Conservation (phyloP, 225 moss, liverwort and hornwort genomes). For the Antitrichia curtipendula region DNA sequence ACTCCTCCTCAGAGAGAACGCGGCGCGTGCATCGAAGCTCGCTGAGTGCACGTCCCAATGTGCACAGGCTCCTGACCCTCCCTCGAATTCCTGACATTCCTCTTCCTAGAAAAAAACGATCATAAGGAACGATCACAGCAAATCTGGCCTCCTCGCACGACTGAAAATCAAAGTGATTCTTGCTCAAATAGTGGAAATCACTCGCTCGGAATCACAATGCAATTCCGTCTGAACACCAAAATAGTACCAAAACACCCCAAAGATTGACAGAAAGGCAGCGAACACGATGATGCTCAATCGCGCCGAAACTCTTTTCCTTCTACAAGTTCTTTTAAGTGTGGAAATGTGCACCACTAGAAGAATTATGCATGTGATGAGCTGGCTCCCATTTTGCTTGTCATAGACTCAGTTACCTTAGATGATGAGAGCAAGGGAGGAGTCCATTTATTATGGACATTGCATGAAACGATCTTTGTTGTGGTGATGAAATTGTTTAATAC, state of each 20-base stretch:
- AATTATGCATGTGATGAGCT: too few relatives aligned
- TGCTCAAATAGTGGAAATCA: too few relatives aligned
- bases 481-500: not conserved
- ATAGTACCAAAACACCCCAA: not conserved
- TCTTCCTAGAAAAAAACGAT: not conserved
- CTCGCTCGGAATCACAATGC: not conserved
- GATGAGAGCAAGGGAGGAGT: too few relatives aligned
- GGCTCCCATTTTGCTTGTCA: too few relatives aligned
- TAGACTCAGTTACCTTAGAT: too few relatives aligned
- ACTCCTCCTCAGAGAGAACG: not conserved
- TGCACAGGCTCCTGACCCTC: slow-evolving; percentile 4
- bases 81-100: slow-evolving; percentile 30
- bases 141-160: not conserved
- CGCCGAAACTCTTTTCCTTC: not conserved
- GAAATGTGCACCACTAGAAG: too few relatives aligned
- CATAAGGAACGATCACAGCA: not conserved
- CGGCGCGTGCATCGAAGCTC: not conserved
- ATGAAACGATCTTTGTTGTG: not conserved
- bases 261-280: too few relatives aligned
- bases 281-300: not conserved
- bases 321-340: not conserved
- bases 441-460: not conserved
- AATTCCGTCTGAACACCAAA: not conserved
- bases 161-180: not conserved
- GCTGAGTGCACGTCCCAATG: not conserved